These are phyloP conservation scores for Coniochaeta pulveracea DNA, from an alignment of 2,329 filamentous ascomycete genomes.

Conservation along the genomic window DNA sequence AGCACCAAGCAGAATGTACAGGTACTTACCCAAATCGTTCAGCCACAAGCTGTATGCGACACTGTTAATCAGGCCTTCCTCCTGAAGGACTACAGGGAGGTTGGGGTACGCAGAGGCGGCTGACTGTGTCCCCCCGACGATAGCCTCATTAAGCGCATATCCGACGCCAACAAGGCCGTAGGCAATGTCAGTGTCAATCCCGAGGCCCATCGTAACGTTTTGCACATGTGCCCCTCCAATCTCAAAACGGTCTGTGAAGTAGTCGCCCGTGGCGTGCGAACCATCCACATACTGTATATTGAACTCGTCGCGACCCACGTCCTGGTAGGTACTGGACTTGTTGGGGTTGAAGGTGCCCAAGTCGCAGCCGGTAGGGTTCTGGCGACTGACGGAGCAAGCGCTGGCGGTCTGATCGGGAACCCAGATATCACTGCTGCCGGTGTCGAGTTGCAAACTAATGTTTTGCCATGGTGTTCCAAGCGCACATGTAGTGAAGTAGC, in stretches of 20 bases:
- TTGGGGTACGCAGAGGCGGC: constrained; percentile 34
- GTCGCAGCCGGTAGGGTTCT: constrained; percentile 11
- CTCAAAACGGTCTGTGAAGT: constrained; percentile 44
- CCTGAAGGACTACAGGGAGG: constrained; percentile 52
- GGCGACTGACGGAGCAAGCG: constrained; percentile 4
- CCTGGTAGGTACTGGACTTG: constrained; percentile 33
- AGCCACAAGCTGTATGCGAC: constrained; percentile 64
- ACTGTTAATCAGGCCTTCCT: constrained; percentile 51
- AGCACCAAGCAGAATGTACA: background rate
- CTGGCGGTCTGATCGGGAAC: constrained; percentile 23
- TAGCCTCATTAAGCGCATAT: constrained; percentile 43
- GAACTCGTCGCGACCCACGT: constrained; percentile 32
- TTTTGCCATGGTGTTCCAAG: constrained; percentile 47
- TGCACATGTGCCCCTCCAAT: constrained; percentile 40
- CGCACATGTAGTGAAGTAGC: constrained; percentile 45
- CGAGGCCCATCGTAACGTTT: constrained; percentile 49
- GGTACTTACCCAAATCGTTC: constrained; percentile 32
- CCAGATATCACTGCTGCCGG: constrained; percentile 56
- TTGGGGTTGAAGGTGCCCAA: constrained; percentile 22
- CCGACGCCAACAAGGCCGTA: constrained; percentile 51
- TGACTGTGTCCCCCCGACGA: constrained; percentile 17
- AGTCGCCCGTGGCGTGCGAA: constrained; percentile 44
- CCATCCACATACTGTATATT: constrained; percentile 52
- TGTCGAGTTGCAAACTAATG: constrained; percentile 49
- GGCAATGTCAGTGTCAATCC: constrained; percentile 37